Percentiles rank a stretch among this genome's conserved stretches.
phyloP scores from a whole-genome alignment of 1,284 basidiomycete species.

The Rhizoctonia solani region DNA sequence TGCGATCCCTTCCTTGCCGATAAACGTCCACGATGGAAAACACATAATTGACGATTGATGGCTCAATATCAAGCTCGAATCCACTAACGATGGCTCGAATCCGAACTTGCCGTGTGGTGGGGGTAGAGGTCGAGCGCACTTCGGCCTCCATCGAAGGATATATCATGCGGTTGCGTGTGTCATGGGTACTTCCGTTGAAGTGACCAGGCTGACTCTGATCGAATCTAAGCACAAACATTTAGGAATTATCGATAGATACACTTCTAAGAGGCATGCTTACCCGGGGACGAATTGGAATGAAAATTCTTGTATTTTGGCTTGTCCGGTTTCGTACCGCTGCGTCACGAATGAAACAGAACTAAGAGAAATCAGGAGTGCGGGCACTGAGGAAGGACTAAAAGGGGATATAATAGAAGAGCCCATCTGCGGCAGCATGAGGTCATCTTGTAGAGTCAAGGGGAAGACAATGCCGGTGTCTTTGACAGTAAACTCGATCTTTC shows the following conservation, averaged over 20 bases:
- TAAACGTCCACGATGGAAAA: constrained; percentile 86
- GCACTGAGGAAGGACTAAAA: constrained; percentile 51
- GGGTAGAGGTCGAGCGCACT: constrained; percentile 61
- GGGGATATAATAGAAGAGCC: constrained; percentile 11
- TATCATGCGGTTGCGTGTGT: constrained; percentile 72
- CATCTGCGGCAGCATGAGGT: constrained; percentile 33
- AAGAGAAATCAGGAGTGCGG: constrained; percentile 84
- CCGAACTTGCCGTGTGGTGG: constrained; percentile 60
- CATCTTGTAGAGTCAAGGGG: constrained; percentile 59
- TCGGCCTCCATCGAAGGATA: constrained; percentile 82
- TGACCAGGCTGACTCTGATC: constrained; percentile 69
- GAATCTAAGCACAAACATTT: constrained; percentile 57
- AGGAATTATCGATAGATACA: constrained; percentile 9
- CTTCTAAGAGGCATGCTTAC: constrained; percentile 52
- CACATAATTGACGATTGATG: constrained; percentile 76
- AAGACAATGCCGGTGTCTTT: constrained; percentile 82
- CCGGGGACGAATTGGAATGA: constrained; percentile 82
- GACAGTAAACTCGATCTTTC: constrained; percentile 66
- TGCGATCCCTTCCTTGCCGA: constrained; percentile 74
- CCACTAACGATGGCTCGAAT: constrained; percentile 80
- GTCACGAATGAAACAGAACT: constrained; percentile 72
- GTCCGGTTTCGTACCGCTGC: constrained; percentile 76
- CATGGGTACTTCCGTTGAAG: constrained; percentile 72
- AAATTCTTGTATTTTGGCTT: constrained; percentile 70
- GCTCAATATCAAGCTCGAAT: constrained; percentile 83